Conservation (phyloP, 495 filamentous ascomycete species). For the Xylaria acuta region DNA sequence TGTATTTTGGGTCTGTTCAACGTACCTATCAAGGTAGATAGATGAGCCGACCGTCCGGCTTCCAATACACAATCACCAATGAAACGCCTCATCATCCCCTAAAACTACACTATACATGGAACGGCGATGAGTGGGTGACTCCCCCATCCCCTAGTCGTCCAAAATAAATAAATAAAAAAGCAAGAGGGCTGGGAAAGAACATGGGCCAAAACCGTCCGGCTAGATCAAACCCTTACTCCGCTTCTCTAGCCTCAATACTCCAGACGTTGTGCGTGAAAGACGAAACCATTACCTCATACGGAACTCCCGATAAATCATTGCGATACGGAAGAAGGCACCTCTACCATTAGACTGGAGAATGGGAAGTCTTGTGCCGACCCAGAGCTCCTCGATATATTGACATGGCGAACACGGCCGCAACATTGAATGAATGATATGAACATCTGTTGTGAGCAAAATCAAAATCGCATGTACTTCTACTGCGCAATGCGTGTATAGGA, state of each 20-base stretch:
- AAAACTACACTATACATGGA: constrained; percentile 31
- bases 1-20: constrained; percentile 1
- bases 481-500: not conserved
- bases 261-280: constrained; percentile 3
- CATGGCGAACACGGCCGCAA: constrained; percentile 7
- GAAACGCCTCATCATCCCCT: constrained; percentile 16
- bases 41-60: not conserved
- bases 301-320: constrained; percentile 12
- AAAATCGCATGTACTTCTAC: not conserved
- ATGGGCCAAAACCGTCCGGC: constrained; percentile 1
- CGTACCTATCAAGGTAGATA: constrained; percentile 7
- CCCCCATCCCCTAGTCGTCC: not conserved
- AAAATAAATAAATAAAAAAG: not conserved
- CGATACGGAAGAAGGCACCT: constrained; percentile 3
- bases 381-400: constrained; percentile 17
- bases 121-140: constrained; percentile 5
- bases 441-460: not conserved
- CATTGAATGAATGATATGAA: constrained; percentile 8
- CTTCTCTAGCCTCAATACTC: constrained; percentile 14
- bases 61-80: constrained; percentile 15
- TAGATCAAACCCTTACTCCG: constrained; percentile 19
- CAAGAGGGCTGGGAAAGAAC: not conserved
- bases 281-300: constrained; percentile 3
- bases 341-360: not conserved
- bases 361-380: not conserved